phyloP scores from a whole-genome alignment of 306 rosid genomes.

The Gillenia trifoliata region DNA sequence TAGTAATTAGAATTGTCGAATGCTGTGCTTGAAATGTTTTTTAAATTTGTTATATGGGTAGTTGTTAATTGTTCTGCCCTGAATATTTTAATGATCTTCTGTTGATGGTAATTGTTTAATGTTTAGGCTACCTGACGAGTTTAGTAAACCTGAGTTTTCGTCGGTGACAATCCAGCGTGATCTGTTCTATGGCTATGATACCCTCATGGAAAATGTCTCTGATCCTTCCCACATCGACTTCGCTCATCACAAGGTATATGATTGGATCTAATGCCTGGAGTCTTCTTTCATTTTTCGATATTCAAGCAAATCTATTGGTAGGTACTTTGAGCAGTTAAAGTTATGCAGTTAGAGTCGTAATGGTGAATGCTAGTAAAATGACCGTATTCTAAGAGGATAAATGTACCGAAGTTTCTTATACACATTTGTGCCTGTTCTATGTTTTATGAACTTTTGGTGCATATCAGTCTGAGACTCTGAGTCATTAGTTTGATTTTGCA shows the following conservation, averaged over 20 bases:
- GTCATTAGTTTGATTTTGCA: not conserved
- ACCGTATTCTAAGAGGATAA: not conserved
- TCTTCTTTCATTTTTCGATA: not conserved
- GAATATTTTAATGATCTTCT: slow-evolving; percentile 10
- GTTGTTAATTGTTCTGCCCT: not conserved
- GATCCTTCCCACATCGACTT: slow-evolving; percentile 97
- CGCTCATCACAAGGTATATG: slow-evolving; percentile 93
- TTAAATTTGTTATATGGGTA: too few species aligned
- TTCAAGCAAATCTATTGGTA: not conserved
- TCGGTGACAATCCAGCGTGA: slow-evolving; percentile 98
- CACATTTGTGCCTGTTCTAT: not conserved
- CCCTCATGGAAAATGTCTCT: slow-evolving; percentile 96
- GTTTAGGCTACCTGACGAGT: slow-evolving; percentile 88
- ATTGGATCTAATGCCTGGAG: not conserved
- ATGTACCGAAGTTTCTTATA: not conserved
- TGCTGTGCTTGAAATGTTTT: not conserved
- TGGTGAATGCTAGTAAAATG: not conserved
- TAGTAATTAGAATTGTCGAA: not conserved
- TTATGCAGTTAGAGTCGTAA: not conserved
- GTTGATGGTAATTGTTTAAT: slow-evolving; percentile 3
- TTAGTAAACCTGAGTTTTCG: slow-evolving; percentile 75
- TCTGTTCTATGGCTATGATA: slow-evolving; percentile 92
- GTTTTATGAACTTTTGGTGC: not conserved
- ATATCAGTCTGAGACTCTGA: not conserved
- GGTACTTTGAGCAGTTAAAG: not conserved